Base-by-base conservation (phyloP, 257 asterid species). In the Fraxinus cuspidata region DNA sequence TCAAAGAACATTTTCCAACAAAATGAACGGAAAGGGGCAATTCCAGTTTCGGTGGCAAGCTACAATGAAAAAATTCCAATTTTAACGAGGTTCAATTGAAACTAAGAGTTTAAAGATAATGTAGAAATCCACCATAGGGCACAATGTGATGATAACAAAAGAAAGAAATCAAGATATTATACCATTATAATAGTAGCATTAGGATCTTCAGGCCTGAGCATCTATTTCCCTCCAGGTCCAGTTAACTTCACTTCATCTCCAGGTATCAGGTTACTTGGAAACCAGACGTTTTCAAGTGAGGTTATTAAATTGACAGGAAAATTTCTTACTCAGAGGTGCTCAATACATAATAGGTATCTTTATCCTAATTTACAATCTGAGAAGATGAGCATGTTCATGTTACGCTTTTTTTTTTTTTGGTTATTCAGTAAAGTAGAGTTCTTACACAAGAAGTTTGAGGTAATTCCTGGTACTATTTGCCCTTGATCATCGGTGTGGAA, bases 191-290 rank as follows among this genome's bases (percentile, higher is more conserved):
- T n/a, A 2, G 90, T 94, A 13, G 97, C 97, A 74, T 92, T 94
- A 37, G 96, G 97, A 85, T 94, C 99, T 74, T 90, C 91, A 13
- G 99, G 99, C 97, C 92, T 87, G 78, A 94, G 97, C 99, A 94
- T 92, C 76, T 94, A 97, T 81, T 91, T 94, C 71, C 99, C 99
- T 1, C 91, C 97, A 65, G 99, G 99, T 84, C 99, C 99, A 49
- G 99, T 94, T 63, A 94, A 89, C 76, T 88, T 89, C 81, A 90
- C 99, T 18, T 89, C 96, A 47, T 86, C 28, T 44, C 97, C 99
- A 37, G 99, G 99, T 79, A 87, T 88, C 94, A 94, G 76, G 83
- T 94, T 97, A 81, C 99, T 97, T 94, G 82, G 42, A 85, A 64
- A 47, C 5, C n/a, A 40, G 6, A 64, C 2, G 74, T 81, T 38